Base-by-base conservation (phyloP, 2,329 filamentous ascomycete genomes). In the Aspergillus sp. region DNA sequence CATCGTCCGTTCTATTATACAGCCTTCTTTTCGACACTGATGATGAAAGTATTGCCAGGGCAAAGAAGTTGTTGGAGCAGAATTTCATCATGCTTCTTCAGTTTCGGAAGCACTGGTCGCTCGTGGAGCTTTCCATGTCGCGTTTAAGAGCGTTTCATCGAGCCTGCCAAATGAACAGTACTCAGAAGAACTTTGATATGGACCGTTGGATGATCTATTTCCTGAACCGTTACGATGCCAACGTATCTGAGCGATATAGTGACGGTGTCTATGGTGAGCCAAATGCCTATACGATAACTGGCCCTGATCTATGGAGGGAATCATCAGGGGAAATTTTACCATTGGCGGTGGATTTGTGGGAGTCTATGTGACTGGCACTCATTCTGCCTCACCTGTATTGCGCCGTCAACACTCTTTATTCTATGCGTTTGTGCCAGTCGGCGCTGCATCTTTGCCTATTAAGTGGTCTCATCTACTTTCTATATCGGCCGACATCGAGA, bases 21-120 rank as follows among this genome's bases (percentile, higher is more conserved):
- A 50, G 37, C 8, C 40, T 56, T 9, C 40, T 56, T 0, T 56
- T 56, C n/a, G 55, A 56, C 11, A 56, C 31, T 6, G 47, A 56
- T 12, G 47, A 45, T 12, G 40, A 40, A n/a, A 52, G 33, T n/a
- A 56, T 56, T 8, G 41, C 21, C 0, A 46, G n/a, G 12, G 55
- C 55, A 0, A 56, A 47, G 47, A 46, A 46, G 24, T 21, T 56
- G 9, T 33, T 56, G 19, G 55, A 56, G 31, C 55, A 56, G 5
- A 56, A 56, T 21, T 56, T 56, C 24, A 40, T 56, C 19, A 56
- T 56, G 47, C 47, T 56, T 6, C 47, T 56, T 31, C 47, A 56
- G 19, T 56, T 52, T n/a, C 47, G 55, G 7, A 56, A 52, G 11
- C 45, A 56, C 6, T 56, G 55, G 55, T 52, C 55, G 6, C 47